Conservation (phyloP, 257 asterid species). For the Solanum verrucosum region DNA sequence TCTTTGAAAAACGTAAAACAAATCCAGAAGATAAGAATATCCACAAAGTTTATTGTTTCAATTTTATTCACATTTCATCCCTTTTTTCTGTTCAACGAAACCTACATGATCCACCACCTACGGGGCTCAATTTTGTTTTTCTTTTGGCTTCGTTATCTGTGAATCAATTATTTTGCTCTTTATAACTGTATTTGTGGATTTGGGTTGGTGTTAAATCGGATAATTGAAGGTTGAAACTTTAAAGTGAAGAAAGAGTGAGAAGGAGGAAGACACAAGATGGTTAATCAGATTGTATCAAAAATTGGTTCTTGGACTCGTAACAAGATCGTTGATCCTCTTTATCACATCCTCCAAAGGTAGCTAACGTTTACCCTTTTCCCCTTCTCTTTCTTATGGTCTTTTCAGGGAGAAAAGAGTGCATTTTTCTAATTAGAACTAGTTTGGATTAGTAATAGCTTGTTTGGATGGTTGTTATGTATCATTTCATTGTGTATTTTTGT, state of each 20-base stretch:
- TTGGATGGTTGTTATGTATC: background rate
- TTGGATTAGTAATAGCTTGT: background rate
- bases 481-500: background rate
- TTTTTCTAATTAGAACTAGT: background rate
- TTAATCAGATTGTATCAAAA: conserved; percentile 30
- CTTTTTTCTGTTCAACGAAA: background rate
- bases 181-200: background rate
- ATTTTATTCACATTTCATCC: background rate
- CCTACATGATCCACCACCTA: background rate
- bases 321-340: conserved; percentile 68
- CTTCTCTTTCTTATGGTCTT: background rate
- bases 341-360: conserved; percentile 70
- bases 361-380: background rate
- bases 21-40: background rate
- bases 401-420: background rate
- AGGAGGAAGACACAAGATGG: background rate
- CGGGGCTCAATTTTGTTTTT: background rate
- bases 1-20: background rate
- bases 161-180: background rate
- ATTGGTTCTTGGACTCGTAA: conserved; percentile 47
- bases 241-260: background rate
- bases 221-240: background rate
- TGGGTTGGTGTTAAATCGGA: background rate
- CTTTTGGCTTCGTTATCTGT: background rate
- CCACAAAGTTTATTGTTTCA: background rate